Evolutionary conservation across 352 stramenopile species (phyloP), one percentile per base, ranked within the genome.

Genomic region (Globisporangium apiculatum): DNA sequence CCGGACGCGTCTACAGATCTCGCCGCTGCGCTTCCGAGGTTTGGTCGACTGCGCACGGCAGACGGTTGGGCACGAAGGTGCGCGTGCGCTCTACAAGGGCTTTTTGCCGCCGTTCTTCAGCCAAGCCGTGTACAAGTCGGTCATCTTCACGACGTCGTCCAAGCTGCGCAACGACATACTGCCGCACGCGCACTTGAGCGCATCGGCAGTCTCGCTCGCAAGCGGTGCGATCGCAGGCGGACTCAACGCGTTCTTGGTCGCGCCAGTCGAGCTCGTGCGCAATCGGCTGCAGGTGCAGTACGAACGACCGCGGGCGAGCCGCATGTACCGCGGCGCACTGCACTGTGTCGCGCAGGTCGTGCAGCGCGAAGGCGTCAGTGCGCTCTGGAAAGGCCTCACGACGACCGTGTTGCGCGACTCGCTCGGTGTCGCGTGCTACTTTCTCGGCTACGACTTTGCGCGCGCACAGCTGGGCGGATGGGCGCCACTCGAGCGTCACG

Each of bases 31-130:
- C 41, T 89, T 88, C 68, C 67, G 64, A 43, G 77, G 78, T 43
- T 81, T 87, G 59, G 68, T 82, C 57, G 61, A 86, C 61, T 89
- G 80, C 71, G 75, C 72, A 7, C 36, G 65, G 35, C 72, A 83
- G 65, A 95, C 83, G 14, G 46, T 93, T 10, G 62, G 68, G 45
- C 69, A 69, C 38, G 85, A 95, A 67, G 77, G 79, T 7, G 57
- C 84, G 46, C 67, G 62, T 24, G 85, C 75, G 48, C 66, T 95
- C 48, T 95, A 93, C 71, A 92, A 91, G 55, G 85, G 85, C 41
- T 91, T 95, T 47, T 68, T 91, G 51, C 79, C 81, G n/a, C 85
- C 85, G 4, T 92, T 95, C 65, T 89, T 89, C 64, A 90, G 81
- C 51, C 85, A 95, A 61, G 85, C 79, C 1, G 71, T 95, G 51